A percentile compares a stretch with the other conserved stretches of the same genome.
Conservation (phyloP, 2,329 filamentous ascomycete genomes). For the Claviceps sp. region DNA sequence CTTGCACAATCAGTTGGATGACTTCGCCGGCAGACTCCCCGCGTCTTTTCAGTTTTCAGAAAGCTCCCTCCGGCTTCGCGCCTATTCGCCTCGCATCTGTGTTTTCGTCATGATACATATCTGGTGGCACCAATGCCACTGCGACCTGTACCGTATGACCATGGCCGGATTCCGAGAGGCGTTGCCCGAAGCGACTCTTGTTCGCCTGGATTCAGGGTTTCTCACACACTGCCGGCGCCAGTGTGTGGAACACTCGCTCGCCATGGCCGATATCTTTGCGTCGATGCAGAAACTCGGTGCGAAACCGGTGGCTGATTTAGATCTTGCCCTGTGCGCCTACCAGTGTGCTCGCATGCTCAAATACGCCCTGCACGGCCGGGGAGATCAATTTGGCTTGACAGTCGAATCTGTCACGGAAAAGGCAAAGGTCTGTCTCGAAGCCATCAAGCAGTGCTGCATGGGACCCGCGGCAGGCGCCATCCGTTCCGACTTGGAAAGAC, state of each 20-base stretch:
- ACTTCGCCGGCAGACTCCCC: constrained; percentile 39
- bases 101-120: constrained; percentile 48
- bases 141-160: constrained; percentile 41
- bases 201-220: constrained; percentile 33
- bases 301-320: constrained; percentile 39
- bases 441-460: constrained; percentile 36
- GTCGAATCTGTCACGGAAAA: constrained; percentile 34
- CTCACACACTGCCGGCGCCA: constrained; percentile 35
- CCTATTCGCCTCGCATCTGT: constrained; percentile 43
- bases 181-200: constrained; percentile 29
- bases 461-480: constrained; percentile 36
- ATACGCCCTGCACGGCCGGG: constrained; percentile 33
- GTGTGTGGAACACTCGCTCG: constrained; percentile 39
- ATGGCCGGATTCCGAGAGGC: constrained; percentile 38
- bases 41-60: constrained; percentile 45
- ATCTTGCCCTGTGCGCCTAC: constrained; percentile 41
- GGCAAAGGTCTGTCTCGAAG: constrained; percentile 35
- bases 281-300: constrained; percentile 37
- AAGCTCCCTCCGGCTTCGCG: constrained; percentile 39
- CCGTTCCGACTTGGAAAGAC: constrained; percentile 34
- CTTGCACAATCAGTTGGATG: constrained; percentile 34
- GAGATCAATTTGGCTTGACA: constrained; percentile 28
- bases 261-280: constrained; percentile 42
- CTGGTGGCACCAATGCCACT: constrained; percentile 45
- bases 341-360: constrained; percentile 41